Evolutionary conservation across 164 flowering plant genomes (phyloP).

Genomic region (Sextonia rubra): DNA sequence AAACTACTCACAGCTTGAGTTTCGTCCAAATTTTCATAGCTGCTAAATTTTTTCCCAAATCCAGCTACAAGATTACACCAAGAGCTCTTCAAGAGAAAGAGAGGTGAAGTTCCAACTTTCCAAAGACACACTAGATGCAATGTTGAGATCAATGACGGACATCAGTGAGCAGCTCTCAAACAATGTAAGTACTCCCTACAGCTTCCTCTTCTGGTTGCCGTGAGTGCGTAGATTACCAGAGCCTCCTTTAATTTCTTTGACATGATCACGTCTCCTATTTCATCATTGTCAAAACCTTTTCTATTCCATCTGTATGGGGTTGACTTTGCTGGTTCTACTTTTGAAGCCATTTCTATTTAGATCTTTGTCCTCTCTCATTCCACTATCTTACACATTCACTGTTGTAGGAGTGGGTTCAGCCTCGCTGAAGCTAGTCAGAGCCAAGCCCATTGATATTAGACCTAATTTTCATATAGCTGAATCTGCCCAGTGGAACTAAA

Average conservation of each 20-base stretch:
- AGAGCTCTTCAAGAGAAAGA: constrained; percentile 32
- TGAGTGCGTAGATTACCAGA: neutral
- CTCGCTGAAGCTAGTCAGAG: too few species aligned
- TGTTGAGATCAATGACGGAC: constrained; percentile 46
- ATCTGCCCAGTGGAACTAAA: too few species aligned
- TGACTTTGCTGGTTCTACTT: neutral
- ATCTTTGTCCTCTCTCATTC: too few species aligned
- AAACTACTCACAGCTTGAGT: too few species aligned
- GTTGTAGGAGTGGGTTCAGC: too few species aligned
- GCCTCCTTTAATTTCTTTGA: neutral
- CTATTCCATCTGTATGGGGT: neutral
- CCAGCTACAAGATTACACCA: constrained; percentile 41
- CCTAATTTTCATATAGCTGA: too few species aligned
- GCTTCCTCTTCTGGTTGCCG: neutral
- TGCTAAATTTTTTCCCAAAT: neutral
- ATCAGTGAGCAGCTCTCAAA: constrained; percentile 38
- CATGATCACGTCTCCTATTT: too few species aligned
- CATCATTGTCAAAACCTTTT: too few species aligned
- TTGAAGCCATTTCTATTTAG: too few species aligned
- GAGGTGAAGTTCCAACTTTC: constrained; percentile 46
- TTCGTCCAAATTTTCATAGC: too few species aligned
- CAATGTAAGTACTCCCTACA: constrained; percentile 22
- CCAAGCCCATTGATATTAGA: too few species aligned
- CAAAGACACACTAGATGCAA: constrained; percentile 41
- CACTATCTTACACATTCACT: too few species aligned